Conservation (phyloP, 2,329 filamentous ascomycete species). For the Metarhizium album region DNA sequence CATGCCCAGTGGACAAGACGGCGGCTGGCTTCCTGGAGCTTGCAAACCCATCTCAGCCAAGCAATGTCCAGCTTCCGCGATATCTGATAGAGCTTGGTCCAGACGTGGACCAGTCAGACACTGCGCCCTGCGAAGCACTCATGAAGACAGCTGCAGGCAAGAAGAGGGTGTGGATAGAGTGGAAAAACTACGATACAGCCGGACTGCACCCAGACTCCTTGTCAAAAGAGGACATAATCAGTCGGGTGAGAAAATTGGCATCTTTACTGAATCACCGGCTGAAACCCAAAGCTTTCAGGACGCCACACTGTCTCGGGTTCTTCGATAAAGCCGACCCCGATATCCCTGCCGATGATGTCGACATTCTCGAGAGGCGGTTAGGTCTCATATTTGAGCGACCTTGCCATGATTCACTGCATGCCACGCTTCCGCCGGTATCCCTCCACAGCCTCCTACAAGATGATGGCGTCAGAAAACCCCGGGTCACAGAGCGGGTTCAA, state of each 20-base stretch:
- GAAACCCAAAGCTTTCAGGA: conserved; percentile 37
- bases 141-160: conserved; percentile 23
- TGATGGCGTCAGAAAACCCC: conserved; percentile 27
- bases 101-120: conserved; percentile 21
- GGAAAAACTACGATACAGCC: conserved; percentile 36
- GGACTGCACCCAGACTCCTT: conserved; percentile 24
- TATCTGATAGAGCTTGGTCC: conserved; percentile 23
- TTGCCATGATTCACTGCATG: conserved; percentile 21
- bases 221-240: conserved; percentile 30
- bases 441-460: conserved; percentile 34
- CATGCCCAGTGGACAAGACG: conserved; percentile 22
- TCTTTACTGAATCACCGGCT: conserved; percentile 34
- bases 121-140: conserved; percentile 28
- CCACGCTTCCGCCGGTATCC: conserved; percentile 30
- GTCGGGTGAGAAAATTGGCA: conserved; percentile 36
- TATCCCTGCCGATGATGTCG: conserved; percentile 26
- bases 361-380: conserved; percentile 31
- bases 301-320: conserved; percentile 40
- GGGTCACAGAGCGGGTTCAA: conserved; percentile 38
- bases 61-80: conserved; percentile 23
- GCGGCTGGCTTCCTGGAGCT: conserved; percentile 29
- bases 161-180: conserved; percentile 37
- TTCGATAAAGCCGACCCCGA: conserved; percentile 32
- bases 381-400: conserved; percentile 45
- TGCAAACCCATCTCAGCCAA: conserved; percentile 21